These are phyloP conservation scores for Colletotrichum coccodes DNA, from an alignment of 2,329 filamentous ascomycete species.

Conservation along the genomic window DNA sequence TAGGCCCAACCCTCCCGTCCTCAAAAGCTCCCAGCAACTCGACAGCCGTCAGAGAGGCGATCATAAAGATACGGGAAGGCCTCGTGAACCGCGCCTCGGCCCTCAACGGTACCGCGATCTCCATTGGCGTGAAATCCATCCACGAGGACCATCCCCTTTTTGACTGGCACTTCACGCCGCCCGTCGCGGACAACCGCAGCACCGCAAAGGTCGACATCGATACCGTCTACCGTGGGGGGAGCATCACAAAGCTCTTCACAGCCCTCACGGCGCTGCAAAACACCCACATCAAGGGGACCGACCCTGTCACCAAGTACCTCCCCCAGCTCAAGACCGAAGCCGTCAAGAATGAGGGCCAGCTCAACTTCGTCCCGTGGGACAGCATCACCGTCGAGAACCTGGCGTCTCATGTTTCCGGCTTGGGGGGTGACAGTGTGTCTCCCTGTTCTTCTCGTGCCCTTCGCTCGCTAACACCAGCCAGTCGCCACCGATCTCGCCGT, in stretches of 20 bases:
- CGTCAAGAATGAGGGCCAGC: neutral
- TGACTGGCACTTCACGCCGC: constrained; percentile 52
- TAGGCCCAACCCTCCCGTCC: constrained; percentile 8
- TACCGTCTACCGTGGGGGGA: constrained; percentile 54
- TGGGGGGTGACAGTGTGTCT: constrained; percentile 32
- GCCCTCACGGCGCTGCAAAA: constrained; percentile 45
- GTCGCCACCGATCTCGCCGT: constrained; percentile 27
- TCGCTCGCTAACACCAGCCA: neutral
- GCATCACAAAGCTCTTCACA: constrained; percentile 53
- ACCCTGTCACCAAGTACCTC: constrained; percentile 42
- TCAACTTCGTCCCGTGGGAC: constrained; percentile 29
- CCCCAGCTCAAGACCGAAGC: constrained; percentile 14
- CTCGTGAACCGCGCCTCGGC: constrained; percentile 22
- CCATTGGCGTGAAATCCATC: constrained; percentile 53
- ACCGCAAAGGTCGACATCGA: constrained; percentile 45
- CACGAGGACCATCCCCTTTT: constrained; percentile 50
- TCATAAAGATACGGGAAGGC: neutral
- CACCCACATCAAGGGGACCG: constrained; percentile 38
- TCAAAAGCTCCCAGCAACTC: constrained; percentile 11
- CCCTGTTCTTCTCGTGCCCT: no score
- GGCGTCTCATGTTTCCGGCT: constrained; percentile 33
- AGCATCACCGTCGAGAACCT: constrained; percentile 33
- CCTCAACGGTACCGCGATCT: constrained; percentile 46
- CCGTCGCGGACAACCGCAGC: constrained; percentile 32
- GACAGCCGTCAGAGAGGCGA: neutral